Evolutionary conservation across 192 early-diverging fungal genomes (phyloP), one percentile per base, ranked within the genome.

Genomic region (Funneliformis geosporum): DNA sequence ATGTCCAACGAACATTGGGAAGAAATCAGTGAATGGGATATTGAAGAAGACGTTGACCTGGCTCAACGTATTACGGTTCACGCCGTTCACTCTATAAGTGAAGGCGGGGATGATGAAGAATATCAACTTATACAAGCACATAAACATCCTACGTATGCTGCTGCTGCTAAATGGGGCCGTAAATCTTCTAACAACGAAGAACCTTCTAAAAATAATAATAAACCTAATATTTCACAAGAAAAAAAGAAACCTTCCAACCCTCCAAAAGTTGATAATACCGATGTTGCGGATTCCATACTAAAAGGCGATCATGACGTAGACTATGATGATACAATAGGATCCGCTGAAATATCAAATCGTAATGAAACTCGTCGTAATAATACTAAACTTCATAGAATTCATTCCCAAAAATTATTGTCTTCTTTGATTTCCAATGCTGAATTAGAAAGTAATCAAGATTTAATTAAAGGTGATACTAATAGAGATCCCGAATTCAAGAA

Each of bases 21-120:
- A 78, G 76, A 78, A 46, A 78, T 78, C 43, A 38, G 14, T 65
- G 76, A 78, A 65, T 78, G 40, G 65, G 76, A 78, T 25, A 38
- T 59, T 23, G 75, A 76, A 76, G 76, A 78, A 21, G 65, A 78
- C 28, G 27, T 76, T 14, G 60, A 76, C 21, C 40, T 78, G 21
- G 76, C 76, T 27, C 61, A 78, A 46, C 62, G 76, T 25, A 78
- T 78, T 68, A 78, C 76, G 4, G 76, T 78, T 10, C 76, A 78
- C 27, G 23, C 76, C 3, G 60, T 78, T 78, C 76, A 60, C n/a
- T 23, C 25, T 38, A 10, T 43, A 21, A 60, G 11, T 64, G 60
- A 75, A 60, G 38, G 44, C 11, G 43, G 44, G 2, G 60, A 55
- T 14, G 66, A 68, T 38, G 76, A 62, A 16, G 76, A 78, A 55